Evolutionary conservation across 2,329 filamentous ascomycete species (phyloP).

Genomic region (Cordyceps tenuipes): DNA sequence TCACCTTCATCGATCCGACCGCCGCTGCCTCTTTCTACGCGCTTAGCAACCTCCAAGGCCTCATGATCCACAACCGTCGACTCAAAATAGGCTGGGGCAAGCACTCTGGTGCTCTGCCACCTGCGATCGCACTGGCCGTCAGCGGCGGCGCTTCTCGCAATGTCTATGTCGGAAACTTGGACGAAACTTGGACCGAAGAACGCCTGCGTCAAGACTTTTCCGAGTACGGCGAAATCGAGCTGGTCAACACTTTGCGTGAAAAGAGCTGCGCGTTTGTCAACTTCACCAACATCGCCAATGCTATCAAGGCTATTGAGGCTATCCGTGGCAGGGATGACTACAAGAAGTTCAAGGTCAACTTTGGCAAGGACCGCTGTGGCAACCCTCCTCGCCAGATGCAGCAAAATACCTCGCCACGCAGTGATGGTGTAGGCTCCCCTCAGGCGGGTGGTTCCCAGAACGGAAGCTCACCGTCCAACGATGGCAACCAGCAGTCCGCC

Average conservation of each 20-base stretch:
- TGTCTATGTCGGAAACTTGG: slow-evolving; percentile 94
- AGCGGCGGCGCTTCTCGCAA: slow-evolving; percentile 97
- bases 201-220: slow-evolving; percentile 92
- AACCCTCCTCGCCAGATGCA: slow-evolving; percentile 86
- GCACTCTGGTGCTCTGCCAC: slow-evolving; percentile 91
- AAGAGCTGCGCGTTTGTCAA: slow-evolving; percentile 99
- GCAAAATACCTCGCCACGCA: slow-evolving; percentile 58
- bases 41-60: slow-evolving; percentile 88
- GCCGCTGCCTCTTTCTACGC: slow-evolving; percentile 97
- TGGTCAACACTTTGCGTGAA: slow-evolving; percentile 92
- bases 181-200: slow-evolving; percentile 96
- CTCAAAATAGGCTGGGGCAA: slow-evolving; percentile 99
- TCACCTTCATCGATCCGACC: slow-evolving; percentile 97
- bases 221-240: slow-evolving; percentile 94
- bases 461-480: slow-evolving; percentile 47
- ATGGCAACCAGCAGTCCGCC: slow-evolving; percentile 54
- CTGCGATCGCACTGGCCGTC: slow-evolving; percentile 90
- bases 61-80: slow-evolving; percentile 98
- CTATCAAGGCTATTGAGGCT: slow-evolving; percentile 98
- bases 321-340: slow-evolving; percentile 93
- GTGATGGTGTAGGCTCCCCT: slow-evolving; percentile 50
- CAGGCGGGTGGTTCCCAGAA: slow-evolving; percentile 52
- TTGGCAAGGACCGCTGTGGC: slow-evolving; percentile 95
- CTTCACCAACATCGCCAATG: slow-evolving; percentile 99
- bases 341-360: slow-evolving; percentile 98